phyloP scores from a whole-genome alignment of 805 yeast species.

The Metschnikowia matae region DNA sequence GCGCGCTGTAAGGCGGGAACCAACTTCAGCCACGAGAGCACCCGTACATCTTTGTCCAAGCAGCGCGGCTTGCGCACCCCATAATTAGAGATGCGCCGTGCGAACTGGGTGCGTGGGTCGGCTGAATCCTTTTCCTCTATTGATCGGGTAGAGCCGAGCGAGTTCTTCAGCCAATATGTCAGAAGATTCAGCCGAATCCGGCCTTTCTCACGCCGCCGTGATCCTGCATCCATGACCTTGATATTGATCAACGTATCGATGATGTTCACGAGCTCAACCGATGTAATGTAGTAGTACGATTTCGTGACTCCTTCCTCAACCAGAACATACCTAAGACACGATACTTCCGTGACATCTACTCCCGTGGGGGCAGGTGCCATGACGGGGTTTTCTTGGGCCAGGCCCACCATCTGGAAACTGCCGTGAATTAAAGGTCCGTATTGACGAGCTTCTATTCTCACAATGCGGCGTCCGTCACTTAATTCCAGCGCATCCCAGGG shows the following conservation, averaged over 20 bases:
- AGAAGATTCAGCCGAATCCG: constrained; percentile 62
- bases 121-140: constrained; percentile 11
- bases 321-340: constrained; percentile 49
- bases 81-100: constrained; percentile 62
- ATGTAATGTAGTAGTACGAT: constrained; percentile 50
- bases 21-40: constrained; percentile 56
- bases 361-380: constrained; percentile 36
- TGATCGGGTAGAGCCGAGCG: constrained; percentile 45
- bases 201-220: constrained; percentile 61
- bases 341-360: constrained; percentile 53
- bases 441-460: constrained; percentile 55
- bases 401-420: constrained; percentile 45
- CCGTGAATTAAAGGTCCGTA: constrained; percentile 44
- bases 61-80: constrained; percentile 62
- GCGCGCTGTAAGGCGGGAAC: constrained; percentile 61
- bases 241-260: constrained; percentile 59
- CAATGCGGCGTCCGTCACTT: constrained; percentile 51
- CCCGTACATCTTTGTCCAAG: constrained; percentile 64
- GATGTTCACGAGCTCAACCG: constrained; percentile 63
- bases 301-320: constrained; percentile 18
- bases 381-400: constrained; percentile 46
- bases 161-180: constrained; percentile 62
- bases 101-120: constrained; percentile 39
- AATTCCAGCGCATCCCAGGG: constrained; percentile 46
- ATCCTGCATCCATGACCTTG: constrained; percentile 42